phyloP scores from a whole-genome alignment of 768 basidiomycete species.

The Dioszegia crocea region DNA sequence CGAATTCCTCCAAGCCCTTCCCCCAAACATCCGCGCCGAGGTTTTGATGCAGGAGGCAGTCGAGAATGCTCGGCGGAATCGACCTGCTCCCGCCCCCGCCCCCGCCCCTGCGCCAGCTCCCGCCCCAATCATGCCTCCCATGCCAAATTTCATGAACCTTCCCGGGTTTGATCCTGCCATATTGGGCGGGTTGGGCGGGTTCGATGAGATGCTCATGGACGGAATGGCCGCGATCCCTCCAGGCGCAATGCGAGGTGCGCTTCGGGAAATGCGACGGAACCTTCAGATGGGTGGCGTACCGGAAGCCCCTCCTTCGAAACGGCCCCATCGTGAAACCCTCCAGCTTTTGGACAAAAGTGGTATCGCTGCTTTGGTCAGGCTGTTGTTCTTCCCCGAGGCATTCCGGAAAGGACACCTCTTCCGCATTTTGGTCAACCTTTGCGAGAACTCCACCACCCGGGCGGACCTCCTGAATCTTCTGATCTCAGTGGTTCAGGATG shows the following conservation, averaged over 20 bases:
- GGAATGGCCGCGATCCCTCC: neutral
- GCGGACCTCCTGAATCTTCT: slow-evolving; percentile 90
- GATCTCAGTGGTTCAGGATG: slow-evolving; percentile 89
- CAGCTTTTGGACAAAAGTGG: slow-evolving; percentile 86
- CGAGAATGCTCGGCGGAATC: slow-evolving; percentile 62
- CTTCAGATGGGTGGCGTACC: neutral
- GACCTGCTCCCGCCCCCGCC: slow-evolving; percentile 38
- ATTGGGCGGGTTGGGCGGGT: slow-evolving; percentile 80
- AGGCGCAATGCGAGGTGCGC: too few species aligned
- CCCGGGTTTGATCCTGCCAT: slow-evolving; percentile 45
- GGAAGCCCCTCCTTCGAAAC: slow-evolving; percentile 51
- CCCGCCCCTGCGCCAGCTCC: slow-evolving; percentile 13
- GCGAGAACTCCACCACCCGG: slow-evolving; percentile 88
- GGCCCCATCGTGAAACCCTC: slow-evolving; percentile 72
- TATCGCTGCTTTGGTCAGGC: slow-evolving; percentile 79
- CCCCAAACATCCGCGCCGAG: slow-evolving; percentile 92
- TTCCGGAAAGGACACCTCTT: slow-evolving; percentile 78
- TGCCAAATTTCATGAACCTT: slow-evolving; percentile 60
- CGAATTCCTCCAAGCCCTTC: slow-evolving; percentile 93
- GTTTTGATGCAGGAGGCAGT: slow-evolving; percentile 91
- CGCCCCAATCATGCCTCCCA: slow-evolving; percentile 57
- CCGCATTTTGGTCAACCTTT: slow-evolving; percentile 86
- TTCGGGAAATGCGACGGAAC: too few species aligned
- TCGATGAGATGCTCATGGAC: slow-evolving; percentile 61
- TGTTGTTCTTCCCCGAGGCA: slow-evolving; percentile 94